These are phyloP conservation scores for Epichloe aotearoae DNA, from an alignment of 2,329 filamentous ascomycete species.

Conservation along the genomic window DNA sequence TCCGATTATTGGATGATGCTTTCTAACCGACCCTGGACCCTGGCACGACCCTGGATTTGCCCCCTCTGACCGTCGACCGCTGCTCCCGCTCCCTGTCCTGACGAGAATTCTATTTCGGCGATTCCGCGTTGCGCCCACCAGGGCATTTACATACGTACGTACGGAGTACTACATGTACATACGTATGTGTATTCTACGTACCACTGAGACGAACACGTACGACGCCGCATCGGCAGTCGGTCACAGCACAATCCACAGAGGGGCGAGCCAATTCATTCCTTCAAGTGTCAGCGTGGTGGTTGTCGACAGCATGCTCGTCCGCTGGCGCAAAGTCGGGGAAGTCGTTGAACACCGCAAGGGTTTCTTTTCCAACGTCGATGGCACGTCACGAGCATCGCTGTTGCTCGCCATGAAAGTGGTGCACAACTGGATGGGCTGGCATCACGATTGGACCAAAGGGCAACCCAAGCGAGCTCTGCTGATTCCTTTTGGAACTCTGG, in stretches of 20 bases:
- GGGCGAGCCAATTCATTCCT: neutral
- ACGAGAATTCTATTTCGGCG: neutral
- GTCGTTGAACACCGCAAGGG: neutral
- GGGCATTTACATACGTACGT: neutral
- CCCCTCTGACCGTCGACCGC: neutral
- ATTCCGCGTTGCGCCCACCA: neutral
- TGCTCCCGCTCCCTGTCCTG: neutral
- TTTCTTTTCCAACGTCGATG: neutral
- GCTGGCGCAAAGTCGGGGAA: neutral
- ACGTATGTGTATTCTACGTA: neutral
- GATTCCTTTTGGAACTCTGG: neutral
- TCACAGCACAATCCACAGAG: neutral
- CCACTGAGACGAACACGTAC: neutral
- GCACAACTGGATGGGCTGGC: too few relatives aligned
- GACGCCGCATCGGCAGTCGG: neutral
- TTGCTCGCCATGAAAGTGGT: neutral
- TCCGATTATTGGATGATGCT: constrained; percentile 23
- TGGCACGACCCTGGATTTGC: constrained; percentile 16
- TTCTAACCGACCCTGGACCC: constrained; percentile 9
- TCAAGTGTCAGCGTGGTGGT: neutral
- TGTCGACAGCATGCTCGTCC: too few relatives aligned
- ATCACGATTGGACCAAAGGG: neutral
- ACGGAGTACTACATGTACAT: too few relatives aligned
- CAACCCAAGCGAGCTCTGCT: neutral
- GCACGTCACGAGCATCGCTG: neutral